Evolutionary conservation across 768 basidiomycete species (phyloP).

Genomic region (Tubosaeta sp.): DNA sequence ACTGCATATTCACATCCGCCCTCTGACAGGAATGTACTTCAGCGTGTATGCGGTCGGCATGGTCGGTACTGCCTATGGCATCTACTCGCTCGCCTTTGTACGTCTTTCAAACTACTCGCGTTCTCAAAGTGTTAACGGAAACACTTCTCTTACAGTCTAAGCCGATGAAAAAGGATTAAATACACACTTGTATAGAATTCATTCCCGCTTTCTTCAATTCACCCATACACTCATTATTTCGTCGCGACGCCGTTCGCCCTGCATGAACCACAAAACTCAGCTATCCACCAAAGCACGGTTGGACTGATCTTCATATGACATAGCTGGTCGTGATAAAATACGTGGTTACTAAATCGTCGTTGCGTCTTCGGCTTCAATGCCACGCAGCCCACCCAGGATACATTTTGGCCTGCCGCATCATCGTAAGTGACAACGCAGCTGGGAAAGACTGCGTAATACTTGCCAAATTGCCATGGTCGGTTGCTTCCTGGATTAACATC

Average conservation of each 20-base stretch:
- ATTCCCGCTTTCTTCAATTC: constrained; percentile 8
- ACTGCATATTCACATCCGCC: not conserved
- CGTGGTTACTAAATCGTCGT: not conserved
- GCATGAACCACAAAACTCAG: not conserved
- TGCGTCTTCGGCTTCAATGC: constrained; percentile 40
- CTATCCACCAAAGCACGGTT: not conserved
- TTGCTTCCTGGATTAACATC: constrained; percentile 86
- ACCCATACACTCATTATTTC: constrained; percentile 8
- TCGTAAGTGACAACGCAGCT: constrained; percentile 4
- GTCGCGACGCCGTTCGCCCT: not conserved
- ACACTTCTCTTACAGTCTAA: constrained; percentile 21
- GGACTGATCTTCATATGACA: not conserved
- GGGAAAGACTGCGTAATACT: constrained; percentile 14
- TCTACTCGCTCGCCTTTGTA: constrained; percentile 46
- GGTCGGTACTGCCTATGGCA: constrained; percentile 47
- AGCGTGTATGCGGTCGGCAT: constrained; percentile 52
- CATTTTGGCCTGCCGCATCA: constrained; percentile 67
- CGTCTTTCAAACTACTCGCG: constrained; percentile 2
- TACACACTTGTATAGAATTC: constrained; percentile 16
- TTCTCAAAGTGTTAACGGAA: not conserved
- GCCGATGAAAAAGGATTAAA: constrained; percentile 25
- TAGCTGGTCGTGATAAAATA: not conserved
- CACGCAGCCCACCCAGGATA: constrained; percentile 89
- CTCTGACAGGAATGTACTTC: constrained; percentile 50
- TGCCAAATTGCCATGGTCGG: constrained; percentile 65